Evolutionary conservation across 2,329 filamentous ascomycete species (phyloP), one percentile per base, ranked within the genome.

Genomic region (Neonectria magnoliae): DNA sequence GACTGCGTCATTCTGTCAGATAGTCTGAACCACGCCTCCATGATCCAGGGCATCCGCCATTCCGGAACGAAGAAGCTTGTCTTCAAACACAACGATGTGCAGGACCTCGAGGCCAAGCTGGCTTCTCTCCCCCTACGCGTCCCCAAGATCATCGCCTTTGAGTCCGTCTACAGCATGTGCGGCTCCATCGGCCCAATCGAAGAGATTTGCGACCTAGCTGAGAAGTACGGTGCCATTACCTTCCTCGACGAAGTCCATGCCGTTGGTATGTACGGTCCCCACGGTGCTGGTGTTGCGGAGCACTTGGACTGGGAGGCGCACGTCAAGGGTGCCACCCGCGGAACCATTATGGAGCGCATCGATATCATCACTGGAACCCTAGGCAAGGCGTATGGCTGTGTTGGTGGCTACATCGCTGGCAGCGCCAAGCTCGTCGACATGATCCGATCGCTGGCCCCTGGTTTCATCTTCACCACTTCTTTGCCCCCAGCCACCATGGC

Each of bases 151-250:
- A 99, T 99, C 70, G 96, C 96, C 2, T 99, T 98, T 70, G 96
- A 99, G 82, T 97, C 94, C 31, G 96, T 99, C 4, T 99, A 99
- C 83, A 97, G 94, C 84, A 99, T 99, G 96, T 99, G 96, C 77
- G 96, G 96, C 68, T 97, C 94, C 16, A 93, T 99, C 77, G 96
- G 94, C 0, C 96, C 96, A 1, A 99, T 99, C 72, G 93, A 94
- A 81, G 91, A 91, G 76, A 98, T 99, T 67, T 98, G 95, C 79
- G 94, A 99, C 77, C 84, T 99, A 58, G 95, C 96, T 10, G 94
- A 98, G 68, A 98, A 97, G 84, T 99, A 99, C 78, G 96, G 96
- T 64, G 96, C 96, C 42, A 90, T 99, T 69, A 99, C 96, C 73
- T 99, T 99, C 80, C 85, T 98, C 77, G 96, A 99, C 78, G 96